Evolutionary conservation across 108 stramenopile genomes (phyloP), one percentile per base, ranked within the genome.

Genomic region (Mediolabrus comicus): DNA sequence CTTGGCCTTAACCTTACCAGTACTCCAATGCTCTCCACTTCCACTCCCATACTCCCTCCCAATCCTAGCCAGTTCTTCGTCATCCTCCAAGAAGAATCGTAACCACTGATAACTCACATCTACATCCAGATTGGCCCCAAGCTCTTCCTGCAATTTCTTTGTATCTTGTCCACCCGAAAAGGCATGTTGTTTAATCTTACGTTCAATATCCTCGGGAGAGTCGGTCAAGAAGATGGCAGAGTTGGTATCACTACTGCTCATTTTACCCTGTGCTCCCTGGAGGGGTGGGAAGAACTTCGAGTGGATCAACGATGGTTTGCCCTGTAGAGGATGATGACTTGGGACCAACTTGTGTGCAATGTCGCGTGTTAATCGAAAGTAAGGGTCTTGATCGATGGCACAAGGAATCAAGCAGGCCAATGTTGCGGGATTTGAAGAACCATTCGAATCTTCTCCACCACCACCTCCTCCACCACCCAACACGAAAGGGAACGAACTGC

Each of bases 311-410:
- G 97, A 88, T 7, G 98, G 98, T 71, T 99, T 99, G 41, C 90
- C 89, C 19, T 75, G 75, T 43, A 95, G 62, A 3, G 77, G 82
- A 68, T 95, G 91, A 24, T 51, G 65, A 24, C 73, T 74, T 29
- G 84, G 79, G 16, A 87, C 87, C 46, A 95, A 53, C 69, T 95
- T 95, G 84, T 92, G 97, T 8, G 98, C 98, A 46, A 99, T 88
- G 73, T 99, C 98, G 22, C 98, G 87, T 25, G 98, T 99, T 83
- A 99, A 91, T 31, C 98, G 96, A 80, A 99, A 99, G 87, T 99
- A 99, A 5, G 98, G 97, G 80, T 99, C 98, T 84, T 99, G 98
- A 72, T 99, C 98, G 71, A 99, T 99, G 59, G 97, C 98, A 71
- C 97, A 98, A n/a, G 98, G 98, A 65, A 97, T 97, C 60, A 98